Evolutionary conservation across 345 rosid genomes (phyloP).

Genomic region (Anastatica hierochuntica): DNA sequence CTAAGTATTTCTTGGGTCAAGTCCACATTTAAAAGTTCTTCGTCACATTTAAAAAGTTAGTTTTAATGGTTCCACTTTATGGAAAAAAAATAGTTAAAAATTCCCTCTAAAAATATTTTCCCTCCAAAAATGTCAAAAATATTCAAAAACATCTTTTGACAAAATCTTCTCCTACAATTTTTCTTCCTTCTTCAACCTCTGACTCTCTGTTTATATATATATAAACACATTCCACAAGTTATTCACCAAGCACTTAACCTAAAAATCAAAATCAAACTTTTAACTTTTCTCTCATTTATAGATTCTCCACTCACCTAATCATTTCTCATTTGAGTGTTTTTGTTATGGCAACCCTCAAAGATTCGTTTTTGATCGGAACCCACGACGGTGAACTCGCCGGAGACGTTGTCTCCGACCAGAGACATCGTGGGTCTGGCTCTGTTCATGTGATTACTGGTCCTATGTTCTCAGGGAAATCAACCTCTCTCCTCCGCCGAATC

Average conservation of each 20-base stretch:
- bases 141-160: constrained; percentile 19
- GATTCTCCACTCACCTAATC: too few relatives aligned
- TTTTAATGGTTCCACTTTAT: too few relatives aligned
- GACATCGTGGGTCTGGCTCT: constrained; percentile 34
- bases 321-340: background rate
- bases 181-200: constrained; percentile 19
- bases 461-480: constrained; percentile 93
- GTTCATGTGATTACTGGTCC: constrained; percentile 81
- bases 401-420: constrained; percentile 7
- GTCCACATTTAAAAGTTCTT: too few relatives aligned
- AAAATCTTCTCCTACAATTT: constrained; percentile 23
- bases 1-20: too few relatives aligned
- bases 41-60: too few relatives aligned
- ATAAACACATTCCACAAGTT: background rate
- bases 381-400: constrained; percentile 3
- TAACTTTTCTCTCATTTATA: background rate
- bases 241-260: too few relatives aligned
- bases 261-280: too few relatives aligned
- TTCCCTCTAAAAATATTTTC: background rate
- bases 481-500: constrained; percentile 87
- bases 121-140: constrained; percentile 16
- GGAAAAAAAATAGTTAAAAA: too few relatives aligned
- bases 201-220: constrained; percentile 7
- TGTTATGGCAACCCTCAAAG: constrained; percentile 36
- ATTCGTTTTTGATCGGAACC: constrained; percentile 19